These are phyloP conservation scores for Hansenula sp. DNA, from an alignment of 1,139 yeast genomes.

Conservation along the genomic window DNA sequence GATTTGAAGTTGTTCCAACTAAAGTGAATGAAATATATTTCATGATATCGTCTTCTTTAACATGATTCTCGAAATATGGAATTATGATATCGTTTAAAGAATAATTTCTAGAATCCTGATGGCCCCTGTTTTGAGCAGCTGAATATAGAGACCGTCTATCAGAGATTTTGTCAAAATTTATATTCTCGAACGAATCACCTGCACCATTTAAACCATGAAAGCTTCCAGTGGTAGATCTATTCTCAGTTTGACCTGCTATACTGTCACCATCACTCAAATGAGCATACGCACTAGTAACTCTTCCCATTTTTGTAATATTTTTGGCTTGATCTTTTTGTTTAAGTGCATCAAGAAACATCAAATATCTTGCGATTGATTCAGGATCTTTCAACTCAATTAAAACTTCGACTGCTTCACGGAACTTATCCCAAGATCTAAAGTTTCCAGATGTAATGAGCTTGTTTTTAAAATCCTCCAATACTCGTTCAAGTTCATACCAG, in stretches of 20 bases:
- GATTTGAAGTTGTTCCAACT: slow-evolving; percentile 66
- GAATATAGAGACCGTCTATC: slow-evolving; percentile 29
- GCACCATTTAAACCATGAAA: slow-evolving; percentile 5
- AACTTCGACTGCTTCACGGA: slow-evolving; percentile 29
- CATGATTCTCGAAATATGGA: slow-evolving; percentile 22
- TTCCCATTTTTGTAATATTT: no score
- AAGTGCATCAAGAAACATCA: slow-evolving; percentile 31
- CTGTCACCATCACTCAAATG: neutral
- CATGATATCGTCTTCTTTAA: slow-evolving; percentile 47
- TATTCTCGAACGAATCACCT: slow-evolving; percentile 29
- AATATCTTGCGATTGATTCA: slow-evolving; percentile 35
- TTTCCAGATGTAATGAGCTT: neutral
- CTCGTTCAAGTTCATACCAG: neutral
- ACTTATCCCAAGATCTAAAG: slow-evolving; percentile 27
- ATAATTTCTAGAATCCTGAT: slow-evolving; percentile 16
- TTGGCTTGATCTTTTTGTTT: no score
- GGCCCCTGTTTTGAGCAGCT: slow-evolving; percentile 5
- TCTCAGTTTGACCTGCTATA: neutral
- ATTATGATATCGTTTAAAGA: slow-evolving; percentile 23
- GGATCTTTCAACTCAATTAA: slow-evolving; percentile 28
- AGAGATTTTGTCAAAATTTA: slow-evolving; percentile 27
- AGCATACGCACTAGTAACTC: no score
- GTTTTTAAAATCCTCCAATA: neutral
- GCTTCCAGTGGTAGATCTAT: neutral
- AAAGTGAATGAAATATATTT: slow-evolving; percentile 61